Evolutionary conservation across 139 green algal species (phyloP), one percentile per base, ranked within the genome.

Genomic region (Desmodesmus armatus): DNA sequence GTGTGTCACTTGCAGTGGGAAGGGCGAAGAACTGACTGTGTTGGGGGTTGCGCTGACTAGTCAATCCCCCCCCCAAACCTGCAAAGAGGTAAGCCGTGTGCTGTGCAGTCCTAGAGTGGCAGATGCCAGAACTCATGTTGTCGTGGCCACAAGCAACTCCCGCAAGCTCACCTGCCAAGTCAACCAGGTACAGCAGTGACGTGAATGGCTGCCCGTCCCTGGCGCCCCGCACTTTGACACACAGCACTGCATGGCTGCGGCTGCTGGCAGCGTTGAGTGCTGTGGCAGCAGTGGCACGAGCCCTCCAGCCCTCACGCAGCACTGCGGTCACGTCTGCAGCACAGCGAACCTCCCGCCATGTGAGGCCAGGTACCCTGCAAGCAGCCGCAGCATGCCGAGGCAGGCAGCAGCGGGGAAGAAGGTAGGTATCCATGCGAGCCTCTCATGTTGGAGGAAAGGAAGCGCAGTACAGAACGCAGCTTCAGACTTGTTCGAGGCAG

Each of bases 261-360:
- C 85, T 93, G 83, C 81, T 93, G 75, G 89, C 89, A 62, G 94
- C 91, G 87, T 98, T 98, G 88, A 98, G 96, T 5, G 89, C 84
- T 43, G 87, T 90, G 7, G 88, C 81, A 47, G 88, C 88, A n/a
- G 88, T 91, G 53, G 83, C 78, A 37, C 90, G 88, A 60, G 87
- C 88, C 31, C 79, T 63, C 55, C 43, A 74, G 66, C 90, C 90
- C 63, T 92, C 89, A 1, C 73, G 67, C 53, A 92, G 82, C 4
- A 44, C 60, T 27, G n/a, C 49, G 43, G 62, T 44, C 37, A 91
- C 89, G 25, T 88, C 82, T 6, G 86, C 87, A 1, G 88, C 53
- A 5, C 62, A 86, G 35, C 74, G 88, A 5, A 96, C 92, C 81
- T 97, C 95, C 63, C 80, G 87, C 91, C 88, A 94, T 13, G 73